Evolutionary conservation across 495 filamentous ascomycete species (phyloP), one percentile per base, ranked within the genome.

Genomic region (Hypoxylon subgilvum): DNA sequence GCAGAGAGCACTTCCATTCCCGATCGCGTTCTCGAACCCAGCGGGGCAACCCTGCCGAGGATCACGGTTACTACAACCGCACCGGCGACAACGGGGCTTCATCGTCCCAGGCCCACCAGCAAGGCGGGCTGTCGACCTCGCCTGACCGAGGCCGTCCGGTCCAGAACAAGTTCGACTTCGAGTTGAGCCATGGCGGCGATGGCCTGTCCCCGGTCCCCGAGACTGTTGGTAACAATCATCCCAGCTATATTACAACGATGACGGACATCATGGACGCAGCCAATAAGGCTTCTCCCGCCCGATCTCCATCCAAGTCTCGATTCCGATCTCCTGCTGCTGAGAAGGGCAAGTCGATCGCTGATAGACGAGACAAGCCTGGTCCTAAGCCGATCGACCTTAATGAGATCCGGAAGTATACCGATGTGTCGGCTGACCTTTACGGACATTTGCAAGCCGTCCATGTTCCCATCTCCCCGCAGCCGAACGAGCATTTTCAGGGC

Each of bases 191-290:
- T 9, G 32, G 14, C 4, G 52, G 65, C 8, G 47, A 65, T 2
- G 3, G 6, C 28, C 44, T 57, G 1, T 53, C 50, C 21, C 54
- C 63, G 6, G 51, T 58, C 0, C 17, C 18, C 14, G 59, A 63
- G 28, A 52, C 10, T 17, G 34, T 42, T n/a, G 35, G 40, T 19
- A 34, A 35, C 12, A 22, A 19, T 13, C 21, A 43, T 18, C 14
- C 49, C 12, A 61, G 59, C 38, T 43, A 40, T 7, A 6, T 58
- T 8, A 69, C 57, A 0, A 69, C 60, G 6, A 43, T 69, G 52
- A 52, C 61, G 6, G 65, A 69, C 18, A 44, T 69, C 5, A 52
- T 60, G 18, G 22, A 38, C 4, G 19, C 14, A n/a, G 22, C 34
- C 35, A 17, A 30, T 13, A 10, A 16, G 6, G 28, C 34, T 19